A percentile compares a stretch with the other conserved stretches of the same genome.
Evolutionary conservation across 768 basidiomycete genomes (phyloP).

Genomic region (Mycena kentingensis): DNA sequence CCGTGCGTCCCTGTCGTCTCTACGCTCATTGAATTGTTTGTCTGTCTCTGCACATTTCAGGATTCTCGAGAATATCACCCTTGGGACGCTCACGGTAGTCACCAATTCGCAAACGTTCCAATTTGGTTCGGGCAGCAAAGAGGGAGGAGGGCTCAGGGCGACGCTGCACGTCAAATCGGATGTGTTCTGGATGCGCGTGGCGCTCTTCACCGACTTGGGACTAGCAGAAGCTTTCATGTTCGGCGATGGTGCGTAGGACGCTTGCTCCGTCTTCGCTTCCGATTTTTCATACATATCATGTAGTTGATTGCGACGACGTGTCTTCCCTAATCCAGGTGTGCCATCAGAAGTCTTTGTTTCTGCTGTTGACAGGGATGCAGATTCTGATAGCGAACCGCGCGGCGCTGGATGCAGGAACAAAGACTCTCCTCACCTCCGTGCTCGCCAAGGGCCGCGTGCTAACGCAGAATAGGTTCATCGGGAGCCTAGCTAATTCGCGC

Average conservation of each 20-base stretch:
- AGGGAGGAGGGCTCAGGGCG: not conserved
- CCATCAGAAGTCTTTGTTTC: not conserved
- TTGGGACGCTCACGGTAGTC: conserved; percentile 14
- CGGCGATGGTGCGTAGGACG: conserved; percentile 16
- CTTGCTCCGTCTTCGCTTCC: not conserved
- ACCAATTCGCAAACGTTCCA: not conserved
- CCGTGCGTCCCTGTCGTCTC: not conserved
- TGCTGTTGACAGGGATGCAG: not conserved
- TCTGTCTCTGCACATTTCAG: not conserved
- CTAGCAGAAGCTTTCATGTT: conserved; percentile 22
- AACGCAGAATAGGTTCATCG: conserved; percentile 39
- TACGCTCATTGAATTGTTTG: not conserved
- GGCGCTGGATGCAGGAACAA: conserved; percentile 1
- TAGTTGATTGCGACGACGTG: conserved; percentile 21
- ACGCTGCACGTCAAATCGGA: conserved; percentile 15
- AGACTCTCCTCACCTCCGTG: conserved; percentile 15
- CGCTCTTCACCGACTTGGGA: conserved; percentile 20
- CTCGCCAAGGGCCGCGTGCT: conserved; percentile 13
- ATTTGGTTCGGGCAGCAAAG: conserved; percentile 6
- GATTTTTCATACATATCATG: not conserved
- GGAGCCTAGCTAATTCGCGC: conserved; percentile 47
- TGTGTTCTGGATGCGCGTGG: conserved; percentile 19
- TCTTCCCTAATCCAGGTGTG: conserved; percentile 21
- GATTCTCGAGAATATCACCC: conserved; percentile 10
- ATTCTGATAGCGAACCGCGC: conserved; percentile 20